These are phyloP conservation scores for Serendipita sp. DNA, from an alignment of 768 basidiomycete species.

Conservation along the genomic window DNA sequence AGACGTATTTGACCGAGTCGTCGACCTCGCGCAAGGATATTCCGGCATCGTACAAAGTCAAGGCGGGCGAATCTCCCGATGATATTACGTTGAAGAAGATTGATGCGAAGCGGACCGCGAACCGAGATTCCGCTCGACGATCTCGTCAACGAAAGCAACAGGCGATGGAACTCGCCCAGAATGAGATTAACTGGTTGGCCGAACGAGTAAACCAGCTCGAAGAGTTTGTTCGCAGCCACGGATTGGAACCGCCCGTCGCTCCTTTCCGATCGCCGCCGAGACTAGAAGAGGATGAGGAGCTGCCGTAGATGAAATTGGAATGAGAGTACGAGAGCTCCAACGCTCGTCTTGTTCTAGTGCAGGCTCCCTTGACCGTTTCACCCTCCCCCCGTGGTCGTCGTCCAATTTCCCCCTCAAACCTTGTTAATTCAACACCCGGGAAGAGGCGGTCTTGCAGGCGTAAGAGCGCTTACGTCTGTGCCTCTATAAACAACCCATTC, in stretches of 20 bases:
- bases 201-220: not conserved
- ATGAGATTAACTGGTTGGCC: not conserved
- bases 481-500: no score
- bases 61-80: conserved; percentile 38
- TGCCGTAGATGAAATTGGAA: no score
- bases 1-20: conserved; percentile 58
- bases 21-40: conserved; percentile 64
- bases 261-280: not conserved
- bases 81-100: conserved; percentile 37
- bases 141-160: conserved; percentile 50
- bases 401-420: no score
- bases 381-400: no score
- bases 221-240: not conserved
- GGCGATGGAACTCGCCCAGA: not conserved
- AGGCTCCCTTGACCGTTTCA: no score
- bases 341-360: no score
- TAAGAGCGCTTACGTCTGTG: no score
- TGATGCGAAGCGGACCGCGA: conserved; percentile 63
- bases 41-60: conserved; percentile 43
- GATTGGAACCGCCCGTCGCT: not conserved
- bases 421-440: no score
- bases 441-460: no score
- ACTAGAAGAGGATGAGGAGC: not conserved
- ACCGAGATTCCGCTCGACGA: conserved; percentile 71
- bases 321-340: no score